phyloP scores from a whole-genome alignment of 2,329 filamentous ascomycete species.

The Cladophialophora yegresii region DNA sequence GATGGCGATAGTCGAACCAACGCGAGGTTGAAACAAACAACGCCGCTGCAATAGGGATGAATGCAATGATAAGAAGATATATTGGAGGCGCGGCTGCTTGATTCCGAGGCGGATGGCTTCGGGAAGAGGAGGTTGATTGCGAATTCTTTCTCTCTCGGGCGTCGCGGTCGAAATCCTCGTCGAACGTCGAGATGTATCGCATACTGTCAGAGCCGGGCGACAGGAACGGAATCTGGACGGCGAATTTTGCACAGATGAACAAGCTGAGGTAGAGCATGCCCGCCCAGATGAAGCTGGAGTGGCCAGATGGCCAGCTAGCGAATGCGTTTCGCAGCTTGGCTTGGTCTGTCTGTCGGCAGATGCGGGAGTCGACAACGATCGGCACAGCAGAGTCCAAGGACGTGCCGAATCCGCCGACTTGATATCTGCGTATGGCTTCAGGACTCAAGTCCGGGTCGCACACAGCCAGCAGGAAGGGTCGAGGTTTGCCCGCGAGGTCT shows the following conservation, averaged over 20 bases:
- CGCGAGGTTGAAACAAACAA: conserved; percentile 83
- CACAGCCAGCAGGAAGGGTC: conserved; percentile 66
- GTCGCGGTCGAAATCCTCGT: conserved; percentile 20
- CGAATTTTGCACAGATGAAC: conserved; percentile 69
- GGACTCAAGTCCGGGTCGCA: conserved; percentile 71
- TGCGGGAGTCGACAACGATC: conserved; percentile 71
- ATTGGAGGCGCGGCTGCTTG: conserved; percentile 81
- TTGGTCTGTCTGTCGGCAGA: conserved; percentile 69
- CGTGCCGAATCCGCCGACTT: conserved; percentile 61
- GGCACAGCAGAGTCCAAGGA: conserved; percentile 57
- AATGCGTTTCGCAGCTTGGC: conserved; percentile 75
- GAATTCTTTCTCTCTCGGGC: conserved; percentile 3
- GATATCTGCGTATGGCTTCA: conserved; percentile 58
- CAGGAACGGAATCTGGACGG: conserved; percentile 50
- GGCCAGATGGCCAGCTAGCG: conserved; percentile 77
- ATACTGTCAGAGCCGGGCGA: conserved; percentile 31
- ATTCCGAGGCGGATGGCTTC: conserved; percentile 58
- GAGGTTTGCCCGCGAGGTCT: conserved; percentile 66
- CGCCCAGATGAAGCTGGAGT: conserved; percentile 72
- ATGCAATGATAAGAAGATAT: conserved; percentile 67
- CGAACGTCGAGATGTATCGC: conserved; percentile 25
- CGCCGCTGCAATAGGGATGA: conserved; percentile 71
- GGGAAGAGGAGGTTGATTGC: conserved; percentile 15
- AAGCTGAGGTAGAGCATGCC: conserved; percentile 83
- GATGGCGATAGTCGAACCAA: conserved; percentile 85